A percentile compares a stretch with the other conserved stretches of the same genome.
phyloP scores from a whole-genome alignment of 352 stramenopile genomes.

The Phytophthora brassicae region DNA sequence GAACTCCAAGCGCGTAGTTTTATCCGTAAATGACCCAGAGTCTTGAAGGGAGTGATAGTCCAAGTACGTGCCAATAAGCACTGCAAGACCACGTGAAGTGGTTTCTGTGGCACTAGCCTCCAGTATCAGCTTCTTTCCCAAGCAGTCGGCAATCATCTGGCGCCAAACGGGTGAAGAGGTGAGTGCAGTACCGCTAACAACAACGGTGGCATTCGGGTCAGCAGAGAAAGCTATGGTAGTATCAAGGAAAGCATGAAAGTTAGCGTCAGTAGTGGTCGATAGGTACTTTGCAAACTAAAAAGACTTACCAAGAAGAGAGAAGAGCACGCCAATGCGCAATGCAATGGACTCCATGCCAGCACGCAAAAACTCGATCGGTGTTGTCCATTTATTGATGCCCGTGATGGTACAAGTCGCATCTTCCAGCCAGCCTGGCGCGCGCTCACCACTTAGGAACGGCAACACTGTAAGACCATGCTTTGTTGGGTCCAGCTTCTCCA shows the following conservation, averaged over 20 bases:
- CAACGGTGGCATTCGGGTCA: slow-evolving; percentile 50
- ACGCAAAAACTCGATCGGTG: slow-evolving; percentile 85
- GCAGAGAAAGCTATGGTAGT: slow-evolving; percentile 46
- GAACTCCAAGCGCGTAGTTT: slow-evolving; percentile 29
- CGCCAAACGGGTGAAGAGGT: slow-evolving; percentile 81
- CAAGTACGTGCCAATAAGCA: slow-evolving; percentile 67
- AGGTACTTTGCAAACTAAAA: background rate
- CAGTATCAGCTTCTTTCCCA: slow-evolving; percentile 73
- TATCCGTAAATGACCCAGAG: slow-evolving; percentile 31
- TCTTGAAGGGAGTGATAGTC: slow-evolving; percentile 54
- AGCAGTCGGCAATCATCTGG: slow-evolving; percentile 85
- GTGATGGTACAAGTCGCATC: slow-evolving; percentile 90
- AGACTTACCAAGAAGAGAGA: slow-evolving; percentile 75
- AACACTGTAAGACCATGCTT: slow-evolving; percentile 84
- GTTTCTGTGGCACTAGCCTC: slow-evolving; percentile 69
- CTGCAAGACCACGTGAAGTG: slow-evolving; percentile 82
- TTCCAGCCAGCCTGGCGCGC: slow-evolving; percentile 91
- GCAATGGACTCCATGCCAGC: slow-evolving; percentile 90
- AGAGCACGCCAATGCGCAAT: slow-evolving; percentile 85
- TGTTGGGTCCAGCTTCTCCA: slow-evolving; percentile 55
- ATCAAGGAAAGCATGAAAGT: slow-evolving; percentile 1
- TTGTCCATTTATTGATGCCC: slow-evolving; percentile 91
- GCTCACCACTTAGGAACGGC: slow-evolving; percentile 93
- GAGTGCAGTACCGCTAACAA: slow-evolving; percentile 83
- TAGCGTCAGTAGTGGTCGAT: background rate